Evolutionary conservation across 2,329 filamentous ascomycete species (phyloP).

Genomic region (Mariannaea sp.): DNA sequence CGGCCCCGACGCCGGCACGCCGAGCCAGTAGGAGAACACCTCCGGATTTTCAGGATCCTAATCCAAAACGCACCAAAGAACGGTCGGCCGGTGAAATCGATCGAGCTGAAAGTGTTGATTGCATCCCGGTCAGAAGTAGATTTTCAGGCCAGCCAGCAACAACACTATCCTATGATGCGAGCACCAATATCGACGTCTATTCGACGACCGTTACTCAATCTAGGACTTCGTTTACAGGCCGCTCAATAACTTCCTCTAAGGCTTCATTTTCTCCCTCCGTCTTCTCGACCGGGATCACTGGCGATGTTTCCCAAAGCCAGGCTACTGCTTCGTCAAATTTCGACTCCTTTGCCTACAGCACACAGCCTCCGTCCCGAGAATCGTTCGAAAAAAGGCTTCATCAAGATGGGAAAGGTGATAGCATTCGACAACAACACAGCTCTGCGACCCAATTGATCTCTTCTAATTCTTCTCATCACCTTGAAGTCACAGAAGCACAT

Average conservation of each 20-base stretch:
- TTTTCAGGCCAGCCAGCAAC: conserved; percentile 11
- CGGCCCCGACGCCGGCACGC: conserved; percentile 16
- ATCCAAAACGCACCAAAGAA: conserved; percentile 25
- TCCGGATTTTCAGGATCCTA: conserved; percentile 25
- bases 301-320: conserved; percentile 38
- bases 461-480: too few relatives aligned
- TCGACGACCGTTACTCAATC: conserved; percentile 19
- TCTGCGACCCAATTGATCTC: not conserved
- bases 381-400: not conserved
- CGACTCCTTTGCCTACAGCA: not conserved
- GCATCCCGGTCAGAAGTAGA: conserved; percentile 31
- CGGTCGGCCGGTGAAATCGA: not conserved
- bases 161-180: conserved; percentile 24
- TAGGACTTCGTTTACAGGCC: conserved; percentile 21
- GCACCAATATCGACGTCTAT: conserved; percentile 7
- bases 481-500: not conserved
- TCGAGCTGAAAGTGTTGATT: conserved; percentile 23
- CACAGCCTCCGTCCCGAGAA: not conserved
- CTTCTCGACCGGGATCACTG: conserved; percentile 41
- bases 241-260: conserved; percentile 41
- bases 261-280: conserved; percentile 40
- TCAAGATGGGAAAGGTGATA: not conserved
- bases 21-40: conserved; percentile 35
- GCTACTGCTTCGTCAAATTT: conserved; percentile 35
- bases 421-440: not conserved